Percentiles rank a stretch among this genome's conserved stretches.
These are phyloP conservation scores for Sphagnum contortum DNA, from an alignment of 225 moss, liverwort and hornwort genomes.

Conservation along the genomic window DNA sequence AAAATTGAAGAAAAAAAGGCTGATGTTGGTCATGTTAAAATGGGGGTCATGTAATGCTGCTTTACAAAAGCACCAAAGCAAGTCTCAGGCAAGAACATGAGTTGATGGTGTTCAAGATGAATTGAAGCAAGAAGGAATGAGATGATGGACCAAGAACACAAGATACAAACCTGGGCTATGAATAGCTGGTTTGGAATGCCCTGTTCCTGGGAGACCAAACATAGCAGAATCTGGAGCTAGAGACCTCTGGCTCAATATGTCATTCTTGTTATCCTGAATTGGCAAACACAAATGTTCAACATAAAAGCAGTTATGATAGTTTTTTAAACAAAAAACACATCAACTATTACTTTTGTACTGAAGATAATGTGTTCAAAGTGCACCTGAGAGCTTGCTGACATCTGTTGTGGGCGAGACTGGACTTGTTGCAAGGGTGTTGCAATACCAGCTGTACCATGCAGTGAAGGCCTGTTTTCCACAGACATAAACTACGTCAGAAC, in stretches of 20 bases:
- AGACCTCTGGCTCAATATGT: slow-evolving; percentile 76
- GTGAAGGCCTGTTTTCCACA: slow-evolving; percentile 54
- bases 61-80: too few species aligned
- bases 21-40: too few species aligned
- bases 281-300: slow-evolving; percentile 11
- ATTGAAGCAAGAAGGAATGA: too few species aligned
- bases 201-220: slow-evolving; percentile 93
- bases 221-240: slow-evolving; percentile 85
- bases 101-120: too few species aligned
- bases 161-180: slow-evolving; percentile 75
- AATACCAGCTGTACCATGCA: slow-evolving; percentile 53
- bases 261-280: slow-evolving; percentile 83
- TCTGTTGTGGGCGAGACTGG: slow-evolving; percentile 76
- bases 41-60: too few species aligned
- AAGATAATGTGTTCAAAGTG: background rate
- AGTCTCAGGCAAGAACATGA: too few species aligned
- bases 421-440: slow-evolving; percentile 92
- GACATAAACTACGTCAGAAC: background rate
- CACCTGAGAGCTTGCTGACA: slow-evolving; percentile 93
- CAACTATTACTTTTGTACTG: too few species aligned
- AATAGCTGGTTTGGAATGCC: slow-evolving; percentile 83
- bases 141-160: slow-evolving; percentile 1
- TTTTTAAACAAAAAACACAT: too few species aligned
- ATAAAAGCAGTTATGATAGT: background rate
- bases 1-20: too few species aligned